Evolutionary conservation across 306 rosid genomes (phyloP), one percentile per base, ranked within the genome.

Genomic region (Ormosia semicastrata): DNA sequence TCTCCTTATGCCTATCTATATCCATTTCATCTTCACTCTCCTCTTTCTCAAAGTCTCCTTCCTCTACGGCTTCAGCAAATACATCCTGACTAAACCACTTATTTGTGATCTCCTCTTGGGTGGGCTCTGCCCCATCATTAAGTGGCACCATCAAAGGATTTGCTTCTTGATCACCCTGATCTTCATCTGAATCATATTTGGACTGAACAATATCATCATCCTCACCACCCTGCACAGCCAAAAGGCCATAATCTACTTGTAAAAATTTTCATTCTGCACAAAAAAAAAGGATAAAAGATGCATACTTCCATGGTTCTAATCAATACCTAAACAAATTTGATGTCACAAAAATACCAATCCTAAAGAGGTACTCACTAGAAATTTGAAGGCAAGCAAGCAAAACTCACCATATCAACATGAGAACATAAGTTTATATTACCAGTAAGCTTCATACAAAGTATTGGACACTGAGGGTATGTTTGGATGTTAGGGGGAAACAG

Each of bases 31-130:
- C 88, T 59, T 92, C 95, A 66, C 89, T 84, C 50, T 83, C 92
- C 11, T 75, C 69, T 83, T 49, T 83, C 58, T 66, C 87, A 57
- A 95, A 73, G 72, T 87, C 98, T 66, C 94, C 96, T 34, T 88
- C 95, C 73, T 89, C 90, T 6, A 75, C 91, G 73, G 97, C 96
- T 83, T 93, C 96, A 40, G 97, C 91, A 85, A 95, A 95, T 50
- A 95, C 81, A 77, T 91, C 93, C 88, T 93, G 97, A 91, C 92
- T 86, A 83, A 89, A 95, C 99, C 99, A 95, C 80, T 84, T 87
- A 63, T 92, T 88, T 36, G 87, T 86, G 9, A 95, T 73, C 83
- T 95, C 98, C 76, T 93, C 96, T 79, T 84, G 90, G 37, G 96
- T 89, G 71, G 89, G 91, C 59, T 56, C 92, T 13, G 77, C 80